Conservation (phyloP, 2,329 filamentous ascomycete genomes). For the Penicillium sp. region DNA sequence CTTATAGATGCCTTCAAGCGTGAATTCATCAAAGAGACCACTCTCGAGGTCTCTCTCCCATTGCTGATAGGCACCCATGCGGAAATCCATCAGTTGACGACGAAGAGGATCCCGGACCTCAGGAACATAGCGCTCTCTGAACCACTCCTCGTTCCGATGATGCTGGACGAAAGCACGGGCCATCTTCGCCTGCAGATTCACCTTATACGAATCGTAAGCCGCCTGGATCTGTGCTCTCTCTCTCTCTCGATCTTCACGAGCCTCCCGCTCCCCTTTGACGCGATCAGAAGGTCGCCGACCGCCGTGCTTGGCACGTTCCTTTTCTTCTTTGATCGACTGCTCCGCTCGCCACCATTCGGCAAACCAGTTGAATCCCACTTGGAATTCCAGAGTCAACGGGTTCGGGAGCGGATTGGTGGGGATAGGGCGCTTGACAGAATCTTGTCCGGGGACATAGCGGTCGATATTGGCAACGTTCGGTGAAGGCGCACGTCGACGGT, state of each 20-base stretch:
- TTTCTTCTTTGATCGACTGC: constrained; percentile 56
- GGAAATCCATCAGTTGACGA: constrained; percentile 66
- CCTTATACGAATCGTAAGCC: constrained; percentile 58
- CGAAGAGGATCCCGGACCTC: constrained; percentile 70
- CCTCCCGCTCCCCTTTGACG: constrained; percentile 56
- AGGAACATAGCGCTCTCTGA: constrained; percentile 84
- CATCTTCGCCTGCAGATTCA: constrained; percentile 61
- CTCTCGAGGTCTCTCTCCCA: constrained; percentile 82
- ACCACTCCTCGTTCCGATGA: constrained; percentile 96
- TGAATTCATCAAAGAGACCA: constrained; percentile 87
- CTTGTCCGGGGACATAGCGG: constrained; percentile 57
- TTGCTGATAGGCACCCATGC: constrained; percentile 67
- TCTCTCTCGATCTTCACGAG: constrained; percentile 53
- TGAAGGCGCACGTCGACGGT: constrained; percentile 50
- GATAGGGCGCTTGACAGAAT: constrained; percentile 45
- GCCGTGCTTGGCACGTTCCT: constrained; percentile 53
- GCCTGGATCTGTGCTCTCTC: constrained; percentile 56
- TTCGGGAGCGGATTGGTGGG: constrained; percentile 52
- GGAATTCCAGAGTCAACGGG: constrained; percentile 55
- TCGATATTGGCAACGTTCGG: constrained; percentile 54
- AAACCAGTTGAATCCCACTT: constrained; percentile 60
- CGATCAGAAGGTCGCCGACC: too few relatives aligned
- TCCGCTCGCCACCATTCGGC: constrained; percentile 61
- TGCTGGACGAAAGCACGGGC: constrained; percentile 80
- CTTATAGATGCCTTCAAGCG: constrained; percentile 86